Conservation (phyloP, 1,284 basidiomycete genomes). For the Trichosporon asahii region DNA sequence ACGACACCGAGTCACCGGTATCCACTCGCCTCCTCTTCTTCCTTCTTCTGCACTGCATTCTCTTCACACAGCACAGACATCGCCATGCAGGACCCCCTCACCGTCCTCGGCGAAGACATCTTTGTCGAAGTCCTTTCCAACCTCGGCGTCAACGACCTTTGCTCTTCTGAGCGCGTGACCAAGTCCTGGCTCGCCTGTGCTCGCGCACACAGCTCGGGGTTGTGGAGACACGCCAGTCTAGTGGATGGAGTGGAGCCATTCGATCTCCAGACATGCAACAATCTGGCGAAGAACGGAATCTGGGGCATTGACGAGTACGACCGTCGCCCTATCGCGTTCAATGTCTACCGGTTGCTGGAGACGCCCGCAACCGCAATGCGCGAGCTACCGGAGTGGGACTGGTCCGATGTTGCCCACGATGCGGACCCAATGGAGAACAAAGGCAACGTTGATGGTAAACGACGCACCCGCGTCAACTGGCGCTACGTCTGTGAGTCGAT, state of each 20-base stretch:
- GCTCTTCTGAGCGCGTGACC: constrained; percentile 26
- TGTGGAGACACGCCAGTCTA: constrained; percentile 31
- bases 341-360: constrained; percentile 12
- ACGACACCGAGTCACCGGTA: not conserved
- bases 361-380: not conserved
- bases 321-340: constrained; percentile 10
- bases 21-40: not conserved
- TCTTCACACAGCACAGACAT: not conserved
- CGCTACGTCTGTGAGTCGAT: constrained; percentile 23
- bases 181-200: constrained; percentile 30
- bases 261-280: constrained; percentile 18
- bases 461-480: constrained; percentile 21
- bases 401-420: constrained; percentile 7
- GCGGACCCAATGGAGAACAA: constrained; percentile 4
- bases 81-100: constrained; percentile 32
- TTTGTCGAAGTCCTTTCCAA: constrained; percentile 39
- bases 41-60: not conserved
- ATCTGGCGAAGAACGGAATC: constrained; percentile 12
- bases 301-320: constrained; percentile 15
- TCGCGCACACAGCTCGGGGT: constrained; percentile 17
- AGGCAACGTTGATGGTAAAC: not conserved
- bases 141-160: constrained; percentile 29
- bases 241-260: constrained; percentile 25
- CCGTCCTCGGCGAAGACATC: constrained; percentile 35
- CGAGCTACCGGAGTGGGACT: not conserved